Conservation (phyloP, 257 asterid species). For the Solanum chmielewskii region DNA sequence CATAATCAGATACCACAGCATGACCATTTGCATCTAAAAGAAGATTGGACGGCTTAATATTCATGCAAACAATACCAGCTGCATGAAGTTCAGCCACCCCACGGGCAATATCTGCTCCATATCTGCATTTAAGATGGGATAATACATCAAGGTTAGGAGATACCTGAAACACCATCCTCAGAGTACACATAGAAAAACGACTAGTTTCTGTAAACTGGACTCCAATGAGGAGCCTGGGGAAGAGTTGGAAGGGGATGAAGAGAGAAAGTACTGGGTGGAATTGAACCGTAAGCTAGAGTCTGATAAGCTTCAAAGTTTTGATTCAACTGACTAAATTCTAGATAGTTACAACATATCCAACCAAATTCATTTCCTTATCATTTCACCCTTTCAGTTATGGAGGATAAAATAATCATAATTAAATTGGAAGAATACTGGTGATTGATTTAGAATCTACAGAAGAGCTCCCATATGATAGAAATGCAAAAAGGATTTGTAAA, state of each 20-base stretch:
- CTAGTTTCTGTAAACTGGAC: neutral
- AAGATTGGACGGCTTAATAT: slow-evolving; percentile 91
- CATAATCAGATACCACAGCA: slow-evolving; percentile 95
- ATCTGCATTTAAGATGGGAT: slow-evolving; percentile 39
- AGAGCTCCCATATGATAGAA: neutral
- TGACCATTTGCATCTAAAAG: slow-evolving; percentile 86
- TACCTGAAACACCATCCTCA: neutral
- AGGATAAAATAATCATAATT: neutral
- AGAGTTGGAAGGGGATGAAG: neutral
- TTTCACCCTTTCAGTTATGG: neutral
- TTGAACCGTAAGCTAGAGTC: neutral
- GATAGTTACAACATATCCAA: neutral
- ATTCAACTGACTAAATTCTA: neutral
- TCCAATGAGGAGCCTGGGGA: neutral
- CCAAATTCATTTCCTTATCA: neutral
- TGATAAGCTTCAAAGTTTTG: neutral
- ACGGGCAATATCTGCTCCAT: slow-evolving; percentile 97
- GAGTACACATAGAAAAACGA: neutral
- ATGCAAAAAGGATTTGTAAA: neutral
- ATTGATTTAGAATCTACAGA: neutral
- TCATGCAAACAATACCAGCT: slow-evolving; percentile 97
- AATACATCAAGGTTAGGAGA: slow-evolving; percentile 8
- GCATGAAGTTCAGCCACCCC: slow-evolving; percentile 99
- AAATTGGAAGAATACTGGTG: neutral
- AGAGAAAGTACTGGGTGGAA: neutral